Evolutionary conservation across 225 moss, liverwort and hornwort genomes (phyloP), one percentile per base, ranked within the genome.

Genomic region (Thuidium tamariscinum): DNA sequence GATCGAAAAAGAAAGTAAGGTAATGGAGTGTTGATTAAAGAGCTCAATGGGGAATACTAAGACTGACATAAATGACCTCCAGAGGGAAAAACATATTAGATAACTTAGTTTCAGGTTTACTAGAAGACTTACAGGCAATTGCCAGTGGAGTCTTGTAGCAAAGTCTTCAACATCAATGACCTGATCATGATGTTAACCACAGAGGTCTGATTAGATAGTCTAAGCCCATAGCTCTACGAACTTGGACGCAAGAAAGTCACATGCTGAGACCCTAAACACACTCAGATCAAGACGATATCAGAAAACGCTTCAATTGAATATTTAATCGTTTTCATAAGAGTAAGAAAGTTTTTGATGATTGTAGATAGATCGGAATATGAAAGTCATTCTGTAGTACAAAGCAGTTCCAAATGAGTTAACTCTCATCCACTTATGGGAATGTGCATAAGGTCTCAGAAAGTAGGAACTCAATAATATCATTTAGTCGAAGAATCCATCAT

Each of bases 51-150:
- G 48, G 55, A 81, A 69, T 55, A 55, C 69, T 75, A 81, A 68
- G 56, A 86, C 37, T 16, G 34, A 39, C 46, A 90, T 61, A 80
- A 36, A 67, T 30, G 65, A 80, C 82, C 29, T 79, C 85, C 82
- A 68, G 30, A 51, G 67, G 73, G 87, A 74, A 59, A 67, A 78
- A 57, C 46, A 62, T 46, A 66, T 61, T 65, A 61, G 29, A 68
- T 52, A 81, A 83, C 63, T 74, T 81, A 80, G 75, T 86, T 85
- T 82, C 51, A 82, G 86, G 89, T 88, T 69, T 86, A 88, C 90
- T 90, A 90, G 89, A 88, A 89, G 91, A 91, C 92, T 89, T 93
- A 91, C 89, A 93, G 92, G 91, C 89, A 93, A 89, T 70, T 91
- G 91, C 93, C 93, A 91, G 81, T 91, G 88, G 73, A 90, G 87